A percentile compares a stretch with the other conserved stretches of the same genome.
phyloP scores from a whole-genome alignment of 495 filamentous ascomycete species.

The Penicillium ochrochloron region DNA sequence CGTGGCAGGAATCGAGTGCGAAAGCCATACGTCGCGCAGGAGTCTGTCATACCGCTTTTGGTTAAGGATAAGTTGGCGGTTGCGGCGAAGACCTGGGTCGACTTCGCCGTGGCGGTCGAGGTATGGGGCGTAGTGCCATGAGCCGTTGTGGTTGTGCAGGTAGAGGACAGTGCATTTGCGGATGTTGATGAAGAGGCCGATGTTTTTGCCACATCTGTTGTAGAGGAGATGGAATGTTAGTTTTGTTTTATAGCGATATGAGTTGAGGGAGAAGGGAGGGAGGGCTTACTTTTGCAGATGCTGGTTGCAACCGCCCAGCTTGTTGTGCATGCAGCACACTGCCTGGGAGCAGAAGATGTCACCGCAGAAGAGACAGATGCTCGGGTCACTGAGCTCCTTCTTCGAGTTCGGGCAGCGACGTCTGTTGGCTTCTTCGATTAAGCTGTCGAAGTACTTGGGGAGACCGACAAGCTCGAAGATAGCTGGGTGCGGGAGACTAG shows the following conservation, averaged over 20 bases:
- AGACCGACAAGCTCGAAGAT: slow-evolving; percentile 94
- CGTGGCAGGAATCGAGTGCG: slow-evolving; percentile 82
- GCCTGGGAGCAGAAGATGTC: slow-evolving; percentile 95
- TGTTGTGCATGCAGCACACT: slow-evolving; percentile 79
- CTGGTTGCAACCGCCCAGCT: slow-evolving; percentile 84
- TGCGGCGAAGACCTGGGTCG: slow-evolving; percentile 80
- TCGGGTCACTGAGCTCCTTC: slow-evolving; percentile 86
- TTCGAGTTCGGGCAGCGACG: slow-evolving; percentile 85
- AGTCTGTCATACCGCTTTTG: slow-evolving; percentile 91
- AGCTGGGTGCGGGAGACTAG: slow-evolving; percentile 74
- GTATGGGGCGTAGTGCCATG: slow-evolving; percentile 86
- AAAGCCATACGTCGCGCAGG: slow-evolving; percentile 83
- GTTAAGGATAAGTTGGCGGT: slow-evolving; percentile 86
- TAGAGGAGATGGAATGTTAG: slow-evolving; percentile 17
- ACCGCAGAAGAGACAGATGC: slow-evolving; percentile 92
- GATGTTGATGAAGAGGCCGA: slow-evolving; percentile 94
- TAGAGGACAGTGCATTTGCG: slow-evolving; percentile 91
- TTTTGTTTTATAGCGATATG: neutral
- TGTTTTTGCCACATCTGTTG: slow-evolving; percentile 79
- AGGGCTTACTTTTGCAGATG: slow-evolving; percentile 78
- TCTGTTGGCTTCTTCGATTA: slow-evolving; percentile 89
- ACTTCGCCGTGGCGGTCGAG: slow-evolving; percentile 94
- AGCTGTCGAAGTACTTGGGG: slow-evolving; percentile 86
- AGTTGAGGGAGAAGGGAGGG: neutral
- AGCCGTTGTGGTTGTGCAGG: slow-evolving; percentile 78